phyloP scores from a whole-genome alignment of 2,329 filamentous ascomycete species.

The Venturia nashicola region DNA sequence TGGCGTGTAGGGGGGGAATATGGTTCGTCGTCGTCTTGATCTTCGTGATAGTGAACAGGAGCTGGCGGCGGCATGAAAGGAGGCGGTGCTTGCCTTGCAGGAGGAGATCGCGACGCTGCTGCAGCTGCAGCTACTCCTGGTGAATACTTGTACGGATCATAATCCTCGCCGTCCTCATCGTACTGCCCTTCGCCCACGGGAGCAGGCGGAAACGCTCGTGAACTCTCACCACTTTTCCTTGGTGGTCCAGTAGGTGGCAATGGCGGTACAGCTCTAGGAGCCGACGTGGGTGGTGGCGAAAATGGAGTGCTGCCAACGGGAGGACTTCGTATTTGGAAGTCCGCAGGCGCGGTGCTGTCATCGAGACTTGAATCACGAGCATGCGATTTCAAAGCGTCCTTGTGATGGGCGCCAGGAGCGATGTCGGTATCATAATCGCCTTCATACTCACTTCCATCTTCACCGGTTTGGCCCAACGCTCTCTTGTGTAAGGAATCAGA shows the following conservation, averaged over 20 bases:
- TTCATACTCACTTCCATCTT: slow-evolving; percentile 86
- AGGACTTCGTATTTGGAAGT: slow-evolving; percentile 35
- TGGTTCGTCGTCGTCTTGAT: slow-evolving; percentile 30
- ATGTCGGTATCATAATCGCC: slow-evolving; percentile 98
- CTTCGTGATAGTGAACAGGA: slow-evolving; percentile 12
- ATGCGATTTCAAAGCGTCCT: slow-evolving; percentile 81
- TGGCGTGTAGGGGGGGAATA: slow-evolving; percentile 30
- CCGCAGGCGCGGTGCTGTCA: slow-evolving; percentile 44
- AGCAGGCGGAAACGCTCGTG: slow-evolving; percentile 54
- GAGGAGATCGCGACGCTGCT: slow-evolving; percentile 1
- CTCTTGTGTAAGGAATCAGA: slow-evolving; percentile 18
- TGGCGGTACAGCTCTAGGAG: slow-evolving; percentile 36
- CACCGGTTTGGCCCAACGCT: slow-evolving; percentile 48
- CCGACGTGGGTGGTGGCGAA: slow-evolving; percentile 10
- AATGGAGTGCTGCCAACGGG: slow-evolving; percentile 25
- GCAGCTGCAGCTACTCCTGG: slow-evolving; percentile 9
- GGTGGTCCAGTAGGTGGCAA: slow-evolving; percentile 37
- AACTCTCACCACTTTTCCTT: slow-evolving; percentile 59
- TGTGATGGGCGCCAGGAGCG: slow-evolving; percentile 82
- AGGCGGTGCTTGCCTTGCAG: slow-evolving; percentile 12
- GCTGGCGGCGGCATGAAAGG: slow-evolving; percentile 22
- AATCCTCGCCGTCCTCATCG: slow-evolving; percentile 44
- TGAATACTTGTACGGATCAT: slow-evolving; percentile 51
- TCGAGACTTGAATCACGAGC: slow-evolving; percentile 66
- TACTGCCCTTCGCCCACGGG: slow-evolving; percentile 28